Base-by-base conservation (phyloP, 2,329 filamentous ascomycete genomes). In the Beauveria pseudobassiana region DNA sequence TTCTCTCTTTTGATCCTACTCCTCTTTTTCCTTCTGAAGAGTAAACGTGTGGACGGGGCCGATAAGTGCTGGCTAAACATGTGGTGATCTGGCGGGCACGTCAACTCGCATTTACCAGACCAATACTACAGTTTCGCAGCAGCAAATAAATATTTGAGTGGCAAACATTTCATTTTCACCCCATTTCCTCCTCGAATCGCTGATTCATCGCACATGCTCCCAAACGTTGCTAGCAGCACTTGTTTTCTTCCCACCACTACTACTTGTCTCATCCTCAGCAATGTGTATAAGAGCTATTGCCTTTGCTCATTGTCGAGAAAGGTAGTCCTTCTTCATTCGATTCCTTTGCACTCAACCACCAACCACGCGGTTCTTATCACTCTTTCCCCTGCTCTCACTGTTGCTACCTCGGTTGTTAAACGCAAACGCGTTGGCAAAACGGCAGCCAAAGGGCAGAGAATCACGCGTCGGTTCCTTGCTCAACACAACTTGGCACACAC, bases 401-500 rank as follows among this genome's bases (percentile, higher is more conserved):
- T 59, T 14, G 30, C 43, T 40, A 16, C 20, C 49, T 49, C 16
- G 57, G 24, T 24, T 50, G 26, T 16, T 2, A 18, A 34, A 22
- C 24, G 45, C 46, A 16, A 1, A 14, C 14, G 34, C 10, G 18
- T 18, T 14, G 6, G 18, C 45, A 59, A 38, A 58, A 3, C 28
- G 28, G 26, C 30, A 28, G n/a, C 22, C 42, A 34, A 10, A 22
- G 14, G 10, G n/a, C 24, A 59, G 57, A 45, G 14, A 52, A 59
- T 50, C 48, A 52, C 57, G 48, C 57, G 57, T 59, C 57, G 57
- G 26, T 61, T 61, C 59, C 59, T 55, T 61, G 59, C 59, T 61
- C 59, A 61, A 61, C 59, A 56, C 59, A 61, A 56, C 59, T 54
- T 56, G 51, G 53, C 61, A 73, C 72, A 70, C 72, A 71, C 68